Evolutionary conservation across 352 stramenopile genomes (phyloP).

Genomic region (Pythium phragmiticola): DNA sequence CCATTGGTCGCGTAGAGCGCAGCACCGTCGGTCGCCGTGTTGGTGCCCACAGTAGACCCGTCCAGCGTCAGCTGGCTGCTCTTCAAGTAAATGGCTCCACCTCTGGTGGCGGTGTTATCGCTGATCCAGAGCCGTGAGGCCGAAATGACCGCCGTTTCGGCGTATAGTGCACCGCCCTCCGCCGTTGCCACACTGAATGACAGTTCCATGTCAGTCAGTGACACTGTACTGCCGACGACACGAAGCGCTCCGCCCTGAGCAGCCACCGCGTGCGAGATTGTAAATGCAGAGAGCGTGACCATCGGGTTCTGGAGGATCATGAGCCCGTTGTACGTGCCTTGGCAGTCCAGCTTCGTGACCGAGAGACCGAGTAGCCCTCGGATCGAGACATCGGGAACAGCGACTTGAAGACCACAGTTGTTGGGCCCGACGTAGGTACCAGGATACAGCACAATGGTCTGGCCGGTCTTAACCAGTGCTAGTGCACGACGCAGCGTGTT

Average conservation of each 20-base stretch:
- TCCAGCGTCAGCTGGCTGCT: constrained; percentile 7
- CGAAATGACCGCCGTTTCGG: constrained; percentile 26
- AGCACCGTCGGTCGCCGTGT: constrained; percentile 11
- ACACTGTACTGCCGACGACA: constrained; percentile 18
- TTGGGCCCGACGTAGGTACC: constrained; percentile 32
- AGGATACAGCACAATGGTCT: constrained; percentile 56
- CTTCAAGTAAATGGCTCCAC: constrained; percentile 19
- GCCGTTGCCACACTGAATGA: constrained; percentile 11
- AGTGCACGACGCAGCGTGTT: constrained; percentile 45
- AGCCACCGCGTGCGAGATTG: constrained; percentile 25
- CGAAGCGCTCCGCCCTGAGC: constrained; percentile 32
- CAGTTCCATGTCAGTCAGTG: constrained; percentile 12
- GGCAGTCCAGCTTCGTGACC: constrained; percentile 46
- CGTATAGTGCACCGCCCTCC: constrained; percentile 39
- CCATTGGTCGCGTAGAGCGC: constrained; percentile 13
- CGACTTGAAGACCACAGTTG: constrained; percentile 44
- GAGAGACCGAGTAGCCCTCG: constrained; percentile 37
- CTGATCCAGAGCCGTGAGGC: constrained; percentile 12
- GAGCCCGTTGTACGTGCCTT: constrained; percentile 25
- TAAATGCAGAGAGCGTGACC: constrained; percentile 30
- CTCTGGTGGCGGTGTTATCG: constrained; percentile 1
- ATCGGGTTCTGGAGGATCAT: constrained; percentile 18
- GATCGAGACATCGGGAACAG: constrained; percentile 30
- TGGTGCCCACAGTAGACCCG: neutral
- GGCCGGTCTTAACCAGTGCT: constrained; percentile 25